These are phyloP conservation scores for Aspergillus sp. DNA, from an alignment of 2,329 filamentous ascomycete species.

Conservation along the genomic window DNA sequence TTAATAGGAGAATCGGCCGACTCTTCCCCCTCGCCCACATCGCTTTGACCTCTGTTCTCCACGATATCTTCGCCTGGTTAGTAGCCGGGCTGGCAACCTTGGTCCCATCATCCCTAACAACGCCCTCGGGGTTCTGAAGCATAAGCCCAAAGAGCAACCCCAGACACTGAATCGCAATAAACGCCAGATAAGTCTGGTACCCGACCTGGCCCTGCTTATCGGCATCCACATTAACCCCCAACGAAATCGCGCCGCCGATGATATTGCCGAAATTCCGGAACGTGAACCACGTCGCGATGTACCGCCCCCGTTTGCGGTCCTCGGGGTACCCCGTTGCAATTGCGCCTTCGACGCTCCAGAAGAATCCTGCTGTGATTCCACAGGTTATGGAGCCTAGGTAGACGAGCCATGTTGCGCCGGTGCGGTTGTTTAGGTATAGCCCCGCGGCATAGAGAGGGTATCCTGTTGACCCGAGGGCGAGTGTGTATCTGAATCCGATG, in stretches of 20 bases:
- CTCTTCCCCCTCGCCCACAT: slow-evolving; percentile 35
- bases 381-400: neutral
- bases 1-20: slow-evolving; percentile 38
- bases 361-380: neutral
- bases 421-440: neutral
- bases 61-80: slow-evolving; percentile 13
- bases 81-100: neutral
- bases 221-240: slow-evolving; percentile 47
- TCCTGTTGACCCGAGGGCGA: neutral
- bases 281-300: slow-evolving; percentile 41
- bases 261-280: slow-evolving; percentile 46
- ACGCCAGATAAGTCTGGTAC: slow-evolving; percentile 42
- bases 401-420: neutral
- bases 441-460: neutral
- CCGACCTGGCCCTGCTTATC: slow-evolving; percentile 22
- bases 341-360: slow-evolving; percentile 17
- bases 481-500: neutral
- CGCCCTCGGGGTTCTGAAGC: slow-evolving; percentile 47
- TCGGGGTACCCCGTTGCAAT: slow-evolving; percentile 43
- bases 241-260: slow-evolving; percentile 52
- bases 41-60: slow-evolving; percentile 31
- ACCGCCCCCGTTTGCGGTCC: slow-evolving; percentile 21
- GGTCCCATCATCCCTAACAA: slow-evolving; percentile 45
- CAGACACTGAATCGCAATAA: slow-evolving; percentile 51
- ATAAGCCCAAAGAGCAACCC: slow-evolving; percentile 45